Base-by-base conservation (phyloP, 164 flowering plant species). In the Piper betle region DNA sequence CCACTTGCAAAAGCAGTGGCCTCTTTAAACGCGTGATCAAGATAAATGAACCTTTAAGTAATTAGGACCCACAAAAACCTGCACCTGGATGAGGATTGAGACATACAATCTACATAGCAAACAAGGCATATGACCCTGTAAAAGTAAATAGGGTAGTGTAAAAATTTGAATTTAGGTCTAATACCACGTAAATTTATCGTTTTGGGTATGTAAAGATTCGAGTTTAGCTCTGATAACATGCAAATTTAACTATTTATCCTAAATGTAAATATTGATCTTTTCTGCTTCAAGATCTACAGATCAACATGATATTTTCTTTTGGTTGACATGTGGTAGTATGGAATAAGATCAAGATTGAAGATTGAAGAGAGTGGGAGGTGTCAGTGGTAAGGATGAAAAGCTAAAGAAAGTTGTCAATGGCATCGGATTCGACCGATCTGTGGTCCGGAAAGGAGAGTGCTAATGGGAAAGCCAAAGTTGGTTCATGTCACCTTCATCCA, bases 1-100 rank as follows among this genome's bases (percentile, higher is more conserved):
- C 19, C 60, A 50, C 53, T 39, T 60, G 15, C 33, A 48, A 53
- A 17, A 65, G 55, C 40, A 55, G 57, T 59, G 33, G 46, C 57
- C 42, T 57, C 72, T 69, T 69, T 66, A 62, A 63, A 50, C 66
- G 71, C 70, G 65, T 69, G 76, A 69, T 52, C 52, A 46, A 11
- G 62, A 65, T 25, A 66, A 66, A 8, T 39, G 55, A 39, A 20
- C 46, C 59, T 52, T 62, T 19, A 19, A 62, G n/a, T n/a, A n/a
- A n/a, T 5, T 55, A 53, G 57, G 70, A 55, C 63, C 68, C 71
- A 52, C 76, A 13, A 56, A 52, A 39, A 5, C 33, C 2, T 59
- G 20, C 18, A 4, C 4, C 15, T 53, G 33, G 33, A n/a, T 53
- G 5, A 55, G 52, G 52, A 60, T 43, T 43, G 50, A 6, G 12